Percentiles rank a stretch among this genome's conserved stretches.
These are phyloP conservation scores for Mucor circinelloides DNA, from an alignment of 371 early-diverging fungal species.

Conservation along the genomic window DNA sequence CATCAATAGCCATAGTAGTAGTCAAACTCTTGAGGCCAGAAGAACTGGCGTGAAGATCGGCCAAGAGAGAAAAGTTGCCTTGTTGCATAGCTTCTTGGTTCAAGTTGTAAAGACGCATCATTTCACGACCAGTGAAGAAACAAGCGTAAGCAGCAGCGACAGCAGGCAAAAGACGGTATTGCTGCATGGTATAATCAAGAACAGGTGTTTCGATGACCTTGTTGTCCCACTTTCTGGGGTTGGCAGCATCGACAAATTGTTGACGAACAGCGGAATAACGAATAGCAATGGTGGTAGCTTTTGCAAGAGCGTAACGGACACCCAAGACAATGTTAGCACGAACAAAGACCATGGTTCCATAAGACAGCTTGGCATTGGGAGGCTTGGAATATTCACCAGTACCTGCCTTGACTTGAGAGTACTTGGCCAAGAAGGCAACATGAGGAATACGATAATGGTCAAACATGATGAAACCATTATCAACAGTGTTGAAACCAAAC, in stretches of 20 bases:
- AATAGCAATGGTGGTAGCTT: constrained; percentile 48
- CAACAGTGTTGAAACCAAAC: constrained; percentile 79
- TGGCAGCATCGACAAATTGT: constrained; percentile 52
- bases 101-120: constrained; percentile 62
- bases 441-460: constrained; percentile 80
- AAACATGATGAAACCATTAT: constrained; percentile 86
- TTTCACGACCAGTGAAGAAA: constrained; percentile 67
- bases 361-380: constrained; percentile 72
- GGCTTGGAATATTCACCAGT: constrained; percentile 73
- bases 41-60: constrained; percentile 84
- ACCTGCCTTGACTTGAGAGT: constrained; percentile 66
- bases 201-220: constrained; percentile 66
- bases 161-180: constrained; percentile 72
- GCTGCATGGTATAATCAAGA: constrained; percentile 76
- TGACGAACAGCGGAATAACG: constrained; percentile 55
- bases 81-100: constrained; percentile 59
- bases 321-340: constrained; percentile 68
- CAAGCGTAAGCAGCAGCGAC: constrained; percentile 76
- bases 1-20: constrained; percentile 71
- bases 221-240: constrained; percentile 38
- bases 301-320: constrained; percentile 58
- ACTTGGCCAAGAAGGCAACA: constrained; percentile 78
- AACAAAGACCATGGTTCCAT: constrained; percentile 77
- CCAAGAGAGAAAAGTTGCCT: constrained; percentile 58
- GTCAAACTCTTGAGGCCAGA: constrained; percentile 84